Percentiles rank a stretch among this genome's conserved stretches.
phyloP scores from a whole-genome alignment of 2,329 filamentous ascomycete genomes.

The Didymella pinodella region DNA sequence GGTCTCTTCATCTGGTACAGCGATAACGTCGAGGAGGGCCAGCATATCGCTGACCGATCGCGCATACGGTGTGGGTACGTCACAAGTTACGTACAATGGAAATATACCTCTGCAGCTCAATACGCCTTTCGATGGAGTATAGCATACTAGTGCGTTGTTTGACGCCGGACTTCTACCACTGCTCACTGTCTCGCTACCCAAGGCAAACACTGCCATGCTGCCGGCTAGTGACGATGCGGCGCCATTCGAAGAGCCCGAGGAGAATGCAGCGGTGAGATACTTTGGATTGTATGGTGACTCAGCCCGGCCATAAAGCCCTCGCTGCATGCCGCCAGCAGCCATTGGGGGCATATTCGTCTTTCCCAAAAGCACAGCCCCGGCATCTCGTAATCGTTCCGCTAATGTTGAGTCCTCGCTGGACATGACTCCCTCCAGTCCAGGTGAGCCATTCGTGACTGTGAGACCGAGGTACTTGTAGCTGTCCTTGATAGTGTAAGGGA shows the following conservation, averaged over 20 bases:
- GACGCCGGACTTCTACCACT: slow-evolving; percentile 65
- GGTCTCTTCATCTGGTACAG: slow-evolving; percentile 52
- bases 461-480: slow-evolving; percentile 63
- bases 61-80: slow-evolving; percentile 63
- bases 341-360: slow-evolving; percentile 68
- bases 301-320: slow-evolving; percentile 64
- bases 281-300: slow-evolving; percentile 64
- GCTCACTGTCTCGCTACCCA: slow-evolving; percentile 65
- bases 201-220: slow-evolving; percentile 61
- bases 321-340: slow-evolving; percentile 66
- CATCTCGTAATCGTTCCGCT: slow-evolving; percentile 57
- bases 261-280: slow-evolving; percentile 63
- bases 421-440: slow-evolving; percentile 60
- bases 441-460: slow-evolving; percentile 63
- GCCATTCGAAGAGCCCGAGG: slow-evolving; percentile 66
- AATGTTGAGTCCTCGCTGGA: slow-evolving; percentile 63
- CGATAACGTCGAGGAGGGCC: slow-evolving; percentile 59
- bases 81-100: slow-evolving; percentile 65
- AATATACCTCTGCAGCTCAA: slow-evolving; percentile 62
- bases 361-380: slow-evolving; percentile 62
- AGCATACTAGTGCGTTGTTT: slow-evolving; percentile 64
- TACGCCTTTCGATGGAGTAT: slow-evolving; percentile 63
- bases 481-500: slow-evolving; percentile 67
- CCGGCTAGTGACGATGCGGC: slow-evolving; percentile 61
- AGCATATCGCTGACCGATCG: slow-evolving; percentile 61